Evolutionary conservation across 23 red algal genomes (phyloP).

Genomic region (Pyropia yezoensis): DNA sequence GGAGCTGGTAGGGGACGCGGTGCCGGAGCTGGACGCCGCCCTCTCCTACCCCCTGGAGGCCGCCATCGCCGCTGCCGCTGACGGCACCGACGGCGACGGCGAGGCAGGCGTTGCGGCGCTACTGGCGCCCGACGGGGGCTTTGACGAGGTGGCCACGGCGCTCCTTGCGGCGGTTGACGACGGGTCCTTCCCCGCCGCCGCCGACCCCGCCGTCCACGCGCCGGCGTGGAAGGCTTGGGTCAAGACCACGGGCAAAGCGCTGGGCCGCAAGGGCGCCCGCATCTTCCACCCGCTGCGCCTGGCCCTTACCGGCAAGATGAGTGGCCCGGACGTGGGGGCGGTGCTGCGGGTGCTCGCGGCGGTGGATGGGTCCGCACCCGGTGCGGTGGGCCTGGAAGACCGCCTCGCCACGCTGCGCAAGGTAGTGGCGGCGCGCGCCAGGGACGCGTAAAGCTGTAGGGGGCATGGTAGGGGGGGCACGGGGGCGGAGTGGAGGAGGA

Average conservation of each 20-base stretch:
- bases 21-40: conserved; percentile 26
- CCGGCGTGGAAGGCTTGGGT: conserved; percentile 89
- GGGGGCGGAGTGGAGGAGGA: too few species aligned
- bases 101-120: conserved; percentile 61
- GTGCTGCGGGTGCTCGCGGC: conserved; percentile 50
- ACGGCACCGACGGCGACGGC: conserved; percentile 29
- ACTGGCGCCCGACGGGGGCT: conserved; percentile 70
- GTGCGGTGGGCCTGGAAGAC: too few species aligned
- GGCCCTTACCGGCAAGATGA: conserved; percentile 93
- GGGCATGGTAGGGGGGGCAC: too few species aligned
- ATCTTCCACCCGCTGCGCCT: conserved; percentile 95
- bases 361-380: too few species aligned
- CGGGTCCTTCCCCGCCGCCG: conserved; percentile 25
- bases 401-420: too few species aligned
- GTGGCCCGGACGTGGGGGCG: conserved; percentile 86
- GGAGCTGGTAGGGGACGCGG: conserved; percentile 70
- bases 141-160: conserved; percentile 36
- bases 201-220: conserved; percentile 35
- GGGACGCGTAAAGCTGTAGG: too few species aligned
- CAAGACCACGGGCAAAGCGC: conserved; percentile 61
- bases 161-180: conserved; percentile 36
- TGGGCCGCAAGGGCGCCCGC: conserved; percentile 71
- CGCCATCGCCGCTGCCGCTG: too few species aligned
- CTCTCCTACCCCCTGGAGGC: conserved; percentile 74
- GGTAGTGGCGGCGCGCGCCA: too few species aligned